phyloP scores from a whole-genome alignment of 2,329 filamentous ascomycete species.

The Ophiostoma ips region DNA sequence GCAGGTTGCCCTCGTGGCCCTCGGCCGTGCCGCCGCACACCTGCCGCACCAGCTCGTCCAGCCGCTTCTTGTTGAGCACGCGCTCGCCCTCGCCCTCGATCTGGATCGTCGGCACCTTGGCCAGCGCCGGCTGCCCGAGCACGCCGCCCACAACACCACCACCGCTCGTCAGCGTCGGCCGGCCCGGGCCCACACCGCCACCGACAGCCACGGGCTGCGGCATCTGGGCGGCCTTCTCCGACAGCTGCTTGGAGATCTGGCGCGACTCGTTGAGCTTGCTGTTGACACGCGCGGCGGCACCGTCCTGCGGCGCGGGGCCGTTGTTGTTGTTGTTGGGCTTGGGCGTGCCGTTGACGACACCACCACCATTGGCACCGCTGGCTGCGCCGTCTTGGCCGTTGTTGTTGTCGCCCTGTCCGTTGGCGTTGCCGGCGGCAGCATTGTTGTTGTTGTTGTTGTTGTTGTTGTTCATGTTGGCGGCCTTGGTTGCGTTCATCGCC shows the following conservation, averaged over 20 bases:
- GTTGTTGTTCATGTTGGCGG: neutral
- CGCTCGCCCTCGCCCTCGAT: conserved; percentile 86
- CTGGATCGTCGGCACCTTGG: conserved; percentile 68
- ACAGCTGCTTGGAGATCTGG: conserved; percentile 69
- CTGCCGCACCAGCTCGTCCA: conserved; percentile 88
- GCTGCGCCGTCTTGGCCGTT: conserved; percentile 17
- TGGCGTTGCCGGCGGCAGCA: neutral
- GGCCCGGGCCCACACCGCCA: conserved; percentile 45
- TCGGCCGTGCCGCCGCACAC: conserved; percentile 71
- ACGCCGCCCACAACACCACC: conserved; percentile 65
- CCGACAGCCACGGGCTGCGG: conserved; percentile 60
- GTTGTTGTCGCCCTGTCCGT: conserved; percentile 9
- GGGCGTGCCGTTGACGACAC: neutral
- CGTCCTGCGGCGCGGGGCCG: conserved; percentile 6
- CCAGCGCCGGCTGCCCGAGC: conserved; percentile 74
- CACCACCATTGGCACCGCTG: conserved; percentile 11
- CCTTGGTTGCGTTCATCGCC: conserved; percentile 12
- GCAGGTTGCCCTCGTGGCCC: conserved; percentile 56
- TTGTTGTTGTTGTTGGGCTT: neutral
- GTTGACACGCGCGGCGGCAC: neutral
- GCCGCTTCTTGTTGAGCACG: conserved; percentile 92
- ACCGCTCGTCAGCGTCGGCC: conserved; percentile 75
- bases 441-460: neutral
- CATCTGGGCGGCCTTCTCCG: conserved; percentile 49
- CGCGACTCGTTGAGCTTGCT: conserved; percentile 46